Base-by-base conservation (phyloP, 2,329 filamentous ascomycete genomes). In the Exophiala aquamarina region DNA sequence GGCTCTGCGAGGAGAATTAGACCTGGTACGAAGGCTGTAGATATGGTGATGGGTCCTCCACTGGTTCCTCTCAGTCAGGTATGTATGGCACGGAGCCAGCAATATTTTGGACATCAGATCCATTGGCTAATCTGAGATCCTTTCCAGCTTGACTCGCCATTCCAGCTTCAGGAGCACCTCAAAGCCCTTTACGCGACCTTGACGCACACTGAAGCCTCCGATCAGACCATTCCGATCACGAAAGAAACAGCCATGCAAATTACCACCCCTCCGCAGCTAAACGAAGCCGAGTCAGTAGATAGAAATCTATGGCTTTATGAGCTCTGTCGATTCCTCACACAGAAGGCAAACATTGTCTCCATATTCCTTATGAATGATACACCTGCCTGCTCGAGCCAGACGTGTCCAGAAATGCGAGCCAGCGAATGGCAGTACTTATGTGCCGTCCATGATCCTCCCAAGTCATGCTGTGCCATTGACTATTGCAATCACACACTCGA, bases 361-460 rank as follows among this genome's bases (percentile, higher is more conserved):
- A 84, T 95, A 49, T 89, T 89, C 55, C 92, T 98, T 62, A 89
- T 98, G 61, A 88, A 90, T 65, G 93, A 97, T 69, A 79, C 77
- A 34, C 92, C 92, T 5, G 86, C 92, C 3, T 98, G 93, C 72
- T 95, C 89, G 50, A 81, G 87, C 11, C 77, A 78, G 55, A 96
- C 93, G 1, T 98, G 93, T 63, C 90, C 91, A 23, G 93, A 98
- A 71, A 98, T 98, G 93, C 90, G 93, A 63, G 93, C 93, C 2
- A 93, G 88, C 21, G 92, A 98, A 73, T 98, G 93, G 93, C 93
- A 98, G 71, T 98, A 97, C 63, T 82, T 98, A 38, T 98, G 93
- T 72, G 93, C 93, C 41, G 93, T 97, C 3, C 93, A 98, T 66
- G 92, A 97, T 64, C 87, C 90, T 40, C 93, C 93, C 39, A 97